Conservation (phyloP, 164 flowering plant species). For the Vitis rotundifolia region DNA sequence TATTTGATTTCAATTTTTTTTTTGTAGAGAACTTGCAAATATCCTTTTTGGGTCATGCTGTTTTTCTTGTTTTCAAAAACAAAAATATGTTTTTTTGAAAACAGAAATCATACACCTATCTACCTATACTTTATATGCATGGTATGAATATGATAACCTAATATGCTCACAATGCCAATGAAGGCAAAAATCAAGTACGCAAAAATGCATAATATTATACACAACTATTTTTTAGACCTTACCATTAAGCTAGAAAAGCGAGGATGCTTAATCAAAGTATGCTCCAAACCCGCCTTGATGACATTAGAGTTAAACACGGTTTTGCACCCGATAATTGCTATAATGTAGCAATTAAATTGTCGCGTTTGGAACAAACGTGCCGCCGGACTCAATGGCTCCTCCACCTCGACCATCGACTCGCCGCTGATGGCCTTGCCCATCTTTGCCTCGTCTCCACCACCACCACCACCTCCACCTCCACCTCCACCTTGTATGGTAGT, state of each 20-base stretch:
- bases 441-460: no score
- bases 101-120: no score
- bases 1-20: no score
- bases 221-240: neutral
- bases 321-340: conserved; percentile 33
- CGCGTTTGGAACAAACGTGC: conserved; percentile 36
- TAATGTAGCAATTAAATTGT: conserved; percentile 24
- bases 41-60: no score
- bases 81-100: no score
- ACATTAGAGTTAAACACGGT: conserved; percentile 13
- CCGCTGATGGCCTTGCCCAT: no score
- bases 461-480: no score
- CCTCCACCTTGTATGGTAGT: no score
- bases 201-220: neutral
- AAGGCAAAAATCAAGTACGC: neutral
- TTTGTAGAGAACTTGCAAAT: no score
- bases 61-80: no score
- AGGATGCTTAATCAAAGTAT: conserved; percentile 45
- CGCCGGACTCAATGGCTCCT: conserved; percentile 42
- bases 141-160: no score
- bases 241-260: conserved; percentile 54
- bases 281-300: conserved; percentile 20
- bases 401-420: neutral
- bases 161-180: neutral
- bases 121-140: no score